Evolutionary conservation across 1,284 basidiomycete genomes (phyloP), one percentile per base, ranked within the genome.

Genomic region (Austropuccinia psidii): DNA sequence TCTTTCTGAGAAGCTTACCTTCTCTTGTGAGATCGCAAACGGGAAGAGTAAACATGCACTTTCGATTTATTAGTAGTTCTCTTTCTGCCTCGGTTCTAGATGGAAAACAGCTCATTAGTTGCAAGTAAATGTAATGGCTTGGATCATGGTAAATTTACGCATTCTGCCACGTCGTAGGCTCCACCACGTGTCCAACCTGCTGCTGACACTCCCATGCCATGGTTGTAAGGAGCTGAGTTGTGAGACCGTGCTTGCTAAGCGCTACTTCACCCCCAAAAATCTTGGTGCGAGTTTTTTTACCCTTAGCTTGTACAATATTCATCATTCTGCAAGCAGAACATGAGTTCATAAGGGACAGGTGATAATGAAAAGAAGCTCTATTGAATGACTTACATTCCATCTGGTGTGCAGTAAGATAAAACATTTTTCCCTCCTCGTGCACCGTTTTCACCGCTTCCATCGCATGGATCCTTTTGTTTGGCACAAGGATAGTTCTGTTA

Each of bases 11-110:
- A 6, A 4, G 24, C 45, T 64, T 45, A 73, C 70, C 58, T 52
- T 43, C 31, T 41, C 58, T 50, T 9, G 70, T 73, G 1, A 73
- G 47, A 64, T 73, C 70, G 47, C 70, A 73, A n/a, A 73, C 55
- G 19, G 70, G 70, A 55, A 73, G 70, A 17, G 35, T 64, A 47
- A 73, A 73, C 70, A 64, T 73, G 49, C 70, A 73, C 41, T 73
- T 47, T 8, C 41, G 37, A 35, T 47, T 73, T 21, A 73, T 50
- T 27, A 72, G 45, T 61, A 57, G 57, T 60, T 45, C 43, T 4
- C 60, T 39, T 11, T 72, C 47, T 43, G 68, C 29, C 24, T 72
- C 68, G 13, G 68, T 72, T 9, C 68, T 72, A 52, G 7, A 39
- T 11, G 24, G 15, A 58, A 24, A 29, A 15, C 15, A 50, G 43